Conservation (phyloP, 441 rosid genomes). For the Daphne laureola region DNA sequence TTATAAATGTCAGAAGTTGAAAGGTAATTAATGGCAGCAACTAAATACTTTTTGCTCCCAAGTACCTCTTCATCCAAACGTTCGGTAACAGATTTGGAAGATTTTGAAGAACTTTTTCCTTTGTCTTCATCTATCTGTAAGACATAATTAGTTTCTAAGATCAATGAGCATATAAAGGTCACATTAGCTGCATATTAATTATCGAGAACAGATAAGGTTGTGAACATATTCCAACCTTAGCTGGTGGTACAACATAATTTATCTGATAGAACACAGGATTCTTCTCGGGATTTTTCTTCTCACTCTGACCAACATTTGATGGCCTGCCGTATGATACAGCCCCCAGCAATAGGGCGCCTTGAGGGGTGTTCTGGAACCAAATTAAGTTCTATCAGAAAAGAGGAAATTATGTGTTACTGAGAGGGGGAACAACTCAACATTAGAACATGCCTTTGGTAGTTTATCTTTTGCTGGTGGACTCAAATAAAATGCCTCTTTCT, state of each 20-base stretch:
- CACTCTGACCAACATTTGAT: slow-evolving; percentile 41
- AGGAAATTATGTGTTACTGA: no score
- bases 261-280: slow-evolving; percentile 63
- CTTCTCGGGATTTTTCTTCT: slow-evolving; percentile 49
- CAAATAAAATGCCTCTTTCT: slow-evolving; percentile 81
- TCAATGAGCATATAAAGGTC: neutral
- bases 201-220: slow-evolving; percentile 4
- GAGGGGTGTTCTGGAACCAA: slow-evolving; percentile 58
- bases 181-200: no score
- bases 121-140: slow-evolving; percentile 74
- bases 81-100: slow-evolving; percentile 54
- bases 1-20: no score
- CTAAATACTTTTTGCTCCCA: neutral
- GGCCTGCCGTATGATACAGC: slow-evolving; percentile 69
- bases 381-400: slow-evolving; percentile 1
- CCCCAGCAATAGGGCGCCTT: slow-evolving; percentile 80
- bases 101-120: slow-evolving; percentile 46
- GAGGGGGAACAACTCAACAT: slow-evolving; percentile 1
- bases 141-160: slow-evolving; percentile 1
- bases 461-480: slow-evolving; percentile 81
- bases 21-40: neutral
- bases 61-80: slow-evolving; percentile 83
- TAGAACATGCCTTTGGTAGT: slow-evolving; percentile 68
- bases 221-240: slow-evolving; percentile 49
- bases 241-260: slow-evolving; percentile 75